Evolutionary conservation across 2,329 filamentous ascomycete species (phyloP).

Genomic region (Dactylellina leptospora): DNA sequence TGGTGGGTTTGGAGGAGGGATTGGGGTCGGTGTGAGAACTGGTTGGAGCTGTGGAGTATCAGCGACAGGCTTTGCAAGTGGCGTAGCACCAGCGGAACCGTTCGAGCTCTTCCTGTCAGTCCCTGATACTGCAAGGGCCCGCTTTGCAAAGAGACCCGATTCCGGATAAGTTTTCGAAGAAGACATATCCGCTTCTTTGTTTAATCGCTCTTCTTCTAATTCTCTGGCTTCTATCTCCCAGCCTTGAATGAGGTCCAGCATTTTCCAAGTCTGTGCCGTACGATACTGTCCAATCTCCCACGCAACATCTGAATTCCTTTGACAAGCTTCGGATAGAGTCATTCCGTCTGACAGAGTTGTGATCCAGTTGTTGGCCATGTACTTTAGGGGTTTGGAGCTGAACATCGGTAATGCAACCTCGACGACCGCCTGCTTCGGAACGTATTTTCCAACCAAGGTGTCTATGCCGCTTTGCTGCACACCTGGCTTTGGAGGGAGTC

Average conservation of each 20-base stretch:
- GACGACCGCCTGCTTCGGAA: conserved; percentile 55
- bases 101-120: conserved; percentile 41
- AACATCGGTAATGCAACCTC: conserved; percentile 55
- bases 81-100: conserved; percentile 40
- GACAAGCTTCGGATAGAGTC: conserved; percentile 55
- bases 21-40: conserved; percentile 52
- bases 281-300: conserved; percentile 55
- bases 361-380: conserved; percentile 54
- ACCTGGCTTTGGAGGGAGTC: conserved; percentile 41
- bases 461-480: conserved; percentile 52
- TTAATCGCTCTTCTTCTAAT: conserved; percentile 38
- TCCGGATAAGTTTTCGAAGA: conserved; percentile 18
- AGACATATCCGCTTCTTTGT: conserved; percentile 42
- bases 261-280: conserved; percentile 56
- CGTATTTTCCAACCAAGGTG: conserved; percentile 53
- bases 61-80: conserved; percentile 50
- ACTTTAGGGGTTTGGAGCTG: conserved; percentile 54
- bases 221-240: conserved; percentile 53
- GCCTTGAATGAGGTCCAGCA: conserved; percentile 54
- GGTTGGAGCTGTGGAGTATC: conserved; percentile 53
- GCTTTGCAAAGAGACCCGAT: conserved; percentile 41
- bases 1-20: conserved; percentile 44
- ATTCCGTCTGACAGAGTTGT: conserved; percentile 53
- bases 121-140: conserved; percentile 38
- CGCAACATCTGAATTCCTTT: conserved; percentile 54